Conservation (phyloP, 1,139 yeast species). For the Pichia sp. region DNA sequence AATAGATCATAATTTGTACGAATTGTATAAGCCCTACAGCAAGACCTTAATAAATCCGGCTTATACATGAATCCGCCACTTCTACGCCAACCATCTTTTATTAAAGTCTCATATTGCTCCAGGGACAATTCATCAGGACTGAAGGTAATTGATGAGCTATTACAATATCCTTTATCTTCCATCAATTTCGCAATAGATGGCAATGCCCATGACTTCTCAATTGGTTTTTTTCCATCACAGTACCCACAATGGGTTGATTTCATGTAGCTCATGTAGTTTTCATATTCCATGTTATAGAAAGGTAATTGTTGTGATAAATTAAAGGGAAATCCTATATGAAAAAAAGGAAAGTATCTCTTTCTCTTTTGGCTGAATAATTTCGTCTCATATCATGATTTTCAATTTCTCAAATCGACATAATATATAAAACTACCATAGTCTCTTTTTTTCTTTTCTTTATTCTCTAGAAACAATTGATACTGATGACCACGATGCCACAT, state of each 20-base stretch:
- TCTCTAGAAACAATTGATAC: neutral
- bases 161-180: conserved; percentile 18
- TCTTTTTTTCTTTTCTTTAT: neutral
- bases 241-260: conserved; percentile 51
- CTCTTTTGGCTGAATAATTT: too few relatives aligned
- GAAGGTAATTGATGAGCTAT: conserved; percentile 44
- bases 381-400: neutral
- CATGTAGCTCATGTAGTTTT: conserved; percentile 22
- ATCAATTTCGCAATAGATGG: conserved; percentile 22
- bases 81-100: conserved; percentile 72
- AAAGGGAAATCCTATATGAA: too few relatives aligned
- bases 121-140: conserved; percentile 42
- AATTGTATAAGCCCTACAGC: conserved; percentile 82
- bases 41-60: conserved; percentile 62
- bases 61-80: conserved; percentile 72
- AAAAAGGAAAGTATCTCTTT: too few relatives aligned
- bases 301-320: neutral
- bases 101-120: conserved; percentile 51
- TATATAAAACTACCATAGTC: too few relatives aligned
- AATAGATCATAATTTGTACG: conserved; percentile 47
- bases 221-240: conserved; percentile 45
- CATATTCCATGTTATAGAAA: neutral
- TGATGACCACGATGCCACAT: conserved; percentile 6
- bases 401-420: neutral
- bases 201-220: conserved; percentile 33